These are phyloP conservation scores for Heliosperma pusillum DNA, from an alignment of 148 eudicot species.

Conservation along the genomic window DNA sequence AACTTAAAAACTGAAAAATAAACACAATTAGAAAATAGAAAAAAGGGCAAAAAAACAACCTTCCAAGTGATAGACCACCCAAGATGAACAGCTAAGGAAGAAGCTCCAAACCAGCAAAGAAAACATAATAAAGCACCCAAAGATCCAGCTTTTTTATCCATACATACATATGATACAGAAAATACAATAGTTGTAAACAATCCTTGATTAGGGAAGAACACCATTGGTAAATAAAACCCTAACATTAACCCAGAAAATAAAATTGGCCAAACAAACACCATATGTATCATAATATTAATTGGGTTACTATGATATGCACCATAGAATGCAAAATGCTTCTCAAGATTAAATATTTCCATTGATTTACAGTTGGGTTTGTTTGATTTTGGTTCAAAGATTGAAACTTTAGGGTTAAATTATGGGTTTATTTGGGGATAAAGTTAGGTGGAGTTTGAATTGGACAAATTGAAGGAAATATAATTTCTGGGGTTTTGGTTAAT, in stretches of 20 bases:
- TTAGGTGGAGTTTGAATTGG: neutral
- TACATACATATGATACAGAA: constrained; percentile 38
- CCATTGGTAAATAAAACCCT: constrained; percentile 42
- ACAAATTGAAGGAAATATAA: neutral
- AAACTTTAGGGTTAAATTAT: constrained; percentile 12
- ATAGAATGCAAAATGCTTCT: constrained; percentile 72
- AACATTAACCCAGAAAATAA: constrained; percentile 47
- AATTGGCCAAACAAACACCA: constrained; percentile 88
- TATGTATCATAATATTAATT: constrained; percentile 60
- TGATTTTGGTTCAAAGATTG: constrained; percentile 8
- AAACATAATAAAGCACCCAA: constrained; percentile 55
- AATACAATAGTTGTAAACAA: constrained; percentile 34
- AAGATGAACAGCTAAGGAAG: constrained; percentile 31
- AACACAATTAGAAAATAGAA: too few species aligned
- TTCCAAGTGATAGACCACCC: constrained; percentile 65
- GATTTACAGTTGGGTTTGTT: neutral
- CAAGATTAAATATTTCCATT: constrained; percentile 67
- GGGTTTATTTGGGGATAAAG: neutral
- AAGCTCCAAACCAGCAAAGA: constrained; percentile 50
- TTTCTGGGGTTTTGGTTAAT: neutral
- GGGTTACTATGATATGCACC: constrained; percentile 83
- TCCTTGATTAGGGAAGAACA: constrained; percentile 36
- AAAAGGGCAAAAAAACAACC: constrained; percentile 28
- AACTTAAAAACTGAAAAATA: neutral
- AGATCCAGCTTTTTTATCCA: constrained; percentile 62